These are phyloP conservation scores for Heracleum sosnowskyi DNA, from an alignment of 129 eudicot species.

Conservation along the genomic window DNA sequence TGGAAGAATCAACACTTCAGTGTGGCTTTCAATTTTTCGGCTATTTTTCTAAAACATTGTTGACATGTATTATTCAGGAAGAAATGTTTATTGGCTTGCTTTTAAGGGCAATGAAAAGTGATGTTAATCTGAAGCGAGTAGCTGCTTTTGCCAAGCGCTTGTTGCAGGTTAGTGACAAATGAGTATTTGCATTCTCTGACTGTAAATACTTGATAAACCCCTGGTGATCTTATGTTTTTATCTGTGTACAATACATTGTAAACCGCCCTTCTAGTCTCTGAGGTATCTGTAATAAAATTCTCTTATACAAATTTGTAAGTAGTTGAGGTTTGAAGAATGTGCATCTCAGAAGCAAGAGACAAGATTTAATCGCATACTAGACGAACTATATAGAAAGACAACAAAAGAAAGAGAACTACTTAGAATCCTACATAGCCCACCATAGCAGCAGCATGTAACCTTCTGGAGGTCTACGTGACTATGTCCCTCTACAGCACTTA, in stretches of 20 bases:
- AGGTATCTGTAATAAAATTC: not conserved
- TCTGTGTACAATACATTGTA: not conserved
- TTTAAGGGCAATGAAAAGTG: conserved; percentile 81
- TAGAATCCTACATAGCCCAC: not conserved
- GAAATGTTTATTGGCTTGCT: conserved; percentile 87
- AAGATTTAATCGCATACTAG: not conserved
- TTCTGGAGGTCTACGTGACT: not conserved
- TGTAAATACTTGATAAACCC: not conserved
- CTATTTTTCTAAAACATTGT: not conserved
- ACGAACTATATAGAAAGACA: not conserved
- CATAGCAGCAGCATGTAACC: not conserved
- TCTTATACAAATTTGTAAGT: not conserved
- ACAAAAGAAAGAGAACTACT: not conserved
- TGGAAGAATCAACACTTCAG: not conserved
- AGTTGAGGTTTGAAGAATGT: not conserved
- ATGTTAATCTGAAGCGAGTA: conserved; percentile 78
- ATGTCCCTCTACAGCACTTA: not conserved
- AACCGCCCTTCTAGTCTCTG: not conserved
- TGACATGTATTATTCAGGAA: conserved; percentile 43
- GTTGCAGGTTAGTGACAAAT: conserved; percentile 55
- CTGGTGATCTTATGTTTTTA: not conserved
- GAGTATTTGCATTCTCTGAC: conserved; percentile 5
- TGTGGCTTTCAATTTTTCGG: not conserved
- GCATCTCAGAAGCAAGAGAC: not conserved
- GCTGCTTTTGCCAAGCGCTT: conserved; percentile 93